Evolutionary conservation across 345 rosid genomes (phyloP).

Genomic region (Microthlaspi erraticum): DNA sequence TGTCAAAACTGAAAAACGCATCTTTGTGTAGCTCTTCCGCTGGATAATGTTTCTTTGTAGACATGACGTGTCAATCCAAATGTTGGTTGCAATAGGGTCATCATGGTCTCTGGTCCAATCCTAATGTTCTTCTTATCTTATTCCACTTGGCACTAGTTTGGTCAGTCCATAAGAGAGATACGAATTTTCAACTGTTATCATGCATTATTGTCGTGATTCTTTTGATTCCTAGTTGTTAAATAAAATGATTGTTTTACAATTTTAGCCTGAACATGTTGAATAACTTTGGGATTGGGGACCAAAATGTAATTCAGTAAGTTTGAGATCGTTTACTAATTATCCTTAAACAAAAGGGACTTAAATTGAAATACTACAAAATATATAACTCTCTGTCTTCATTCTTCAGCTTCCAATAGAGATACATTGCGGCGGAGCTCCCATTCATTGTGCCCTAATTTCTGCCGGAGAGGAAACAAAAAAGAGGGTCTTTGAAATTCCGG

Average conservation of each 20-base stretch:
- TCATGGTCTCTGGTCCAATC: slow-evolving; percentile 15
- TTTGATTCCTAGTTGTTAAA: slow-evolving; percentile 1
- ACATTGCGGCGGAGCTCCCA: slow-evolving; percentile 23
- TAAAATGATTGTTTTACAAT: background rate
- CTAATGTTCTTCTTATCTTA: slow-evolving; percentile 28
- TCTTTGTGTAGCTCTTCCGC: too few relatives aligned
- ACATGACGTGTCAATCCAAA: background rate
- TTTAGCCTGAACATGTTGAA: too few relatives aligned
- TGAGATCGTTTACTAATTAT: background rate
- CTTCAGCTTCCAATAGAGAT: background rate
- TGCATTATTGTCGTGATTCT: background rate
- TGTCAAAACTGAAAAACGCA: background rate
- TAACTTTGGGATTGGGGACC: too few relatives aligned
- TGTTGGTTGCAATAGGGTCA: slow-evolving; percentile 14
- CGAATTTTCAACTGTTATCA: slow-evolving; percentile 3
- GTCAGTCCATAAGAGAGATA: background rate
- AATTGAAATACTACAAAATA: background rate
- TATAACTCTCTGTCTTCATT: background rate
- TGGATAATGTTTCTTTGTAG: background rate
- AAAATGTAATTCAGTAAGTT: background rate
- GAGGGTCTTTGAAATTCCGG: background rate
- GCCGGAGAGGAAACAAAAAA: slow-evolving; percentile 21
- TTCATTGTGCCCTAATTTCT: slow-evolving; percentile 31
- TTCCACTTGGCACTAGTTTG: slow-evolving; percentile 19
- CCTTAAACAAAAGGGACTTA: background rate